Evolutionary conservation across 768 basidiomycete species (phyloP).

Genomic region (Kwoniella botswanensis): DNA sequence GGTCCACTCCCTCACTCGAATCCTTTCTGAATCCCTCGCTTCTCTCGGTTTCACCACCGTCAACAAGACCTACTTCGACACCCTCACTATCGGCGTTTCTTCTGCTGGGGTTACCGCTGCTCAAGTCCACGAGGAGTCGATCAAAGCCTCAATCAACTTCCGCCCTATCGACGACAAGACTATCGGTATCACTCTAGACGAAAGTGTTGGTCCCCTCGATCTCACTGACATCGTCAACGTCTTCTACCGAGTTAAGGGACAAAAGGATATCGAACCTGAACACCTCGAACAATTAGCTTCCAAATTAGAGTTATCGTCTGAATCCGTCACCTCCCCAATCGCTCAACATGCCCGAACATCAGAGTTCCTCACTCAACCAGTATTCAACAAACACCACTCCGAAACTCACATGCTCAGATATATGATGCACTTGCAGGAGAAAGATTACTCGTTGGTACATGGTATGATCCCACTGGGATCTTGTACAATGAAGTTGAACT

Average conservation of each 20-base stretch:
- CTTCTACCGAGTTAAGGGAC: constrained; percentile 68
- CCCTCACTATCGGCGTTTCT: constrained; percentile 68
- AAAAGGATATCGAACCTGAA: constrained; percentile 49
- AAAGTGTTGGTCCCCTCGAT: constrained; percentile 78
- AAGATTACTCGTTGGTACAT: constrained; percentile 93
- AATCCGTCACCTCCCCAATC: constrained; percentile 62
- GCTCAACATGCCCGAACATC: constrained; percentile 62
- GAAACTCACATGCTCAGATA: constrained; percentile 99
- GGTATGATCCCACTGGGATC: constrained; percentile 95
- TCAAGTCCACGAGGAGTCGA: constrained; percentile 71
- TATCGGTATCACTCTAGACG: constrained; percentile 91
- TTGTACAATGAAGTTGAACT: constrained; percentile 98
- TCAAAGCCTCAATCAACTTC: constrained; percentile 76
- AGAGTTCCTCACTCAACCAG: constrained; percentile 78
- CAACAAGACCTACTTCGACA: constrained; percentile 84
- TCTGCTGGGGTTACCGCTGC: constrained; percentile 63
- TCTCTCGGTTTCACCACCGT: constrained; percentile 73
- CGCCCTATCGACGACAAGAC: constrained; percentile 73
- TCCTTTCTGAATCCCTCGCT: constrained; percentile 72
- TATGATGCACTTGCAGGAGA: constrained; percentile 88
- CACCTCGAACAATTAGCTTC: constrained; percentile 60
- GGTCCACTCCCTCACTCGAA: constrained; percentile 84
- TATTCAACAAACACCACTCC: constrained; percentile 96
- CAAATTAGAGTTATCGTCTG: constrained; percentile 54
- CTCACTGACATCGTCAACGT: constrained; percentile 77